Conservation (phyloP, 352 stramenopile species). For the Pythium oligandrum region DNA sequence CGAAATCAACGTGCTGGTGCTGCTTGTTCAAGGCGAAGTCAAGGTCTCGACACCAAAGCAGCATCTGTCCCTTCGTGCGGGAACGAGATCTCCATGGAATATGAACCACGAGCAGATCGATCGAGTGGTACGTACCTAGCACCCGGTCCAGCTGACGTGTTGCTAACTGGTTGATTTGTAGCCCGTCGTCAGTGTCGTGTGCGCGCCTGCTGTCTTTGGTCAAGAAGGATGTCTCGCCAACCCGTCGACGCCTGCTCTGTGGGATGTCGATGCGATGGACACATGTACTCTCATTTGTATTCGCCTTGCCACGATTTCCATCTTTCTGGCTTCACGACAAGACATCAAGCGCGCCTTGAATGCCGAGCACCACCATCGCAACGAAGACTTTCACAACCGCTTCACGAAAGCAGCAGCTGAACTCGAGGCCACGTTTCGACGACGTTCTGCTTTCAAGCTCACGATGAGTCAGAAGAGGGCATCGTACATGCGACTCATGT, state of each 20-base stretch:
- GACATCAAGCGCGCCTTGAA: constrained; percentile 47
- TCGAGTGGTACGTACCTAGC: too few species aligned
- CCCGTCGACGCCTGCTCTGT: constrained; percentile 29
- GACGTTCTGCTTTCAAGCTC: constrained; percentile 1
- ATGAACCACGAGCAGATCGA: too few species aligned
- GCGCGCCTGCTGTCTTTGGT: constrained; percentile 63
- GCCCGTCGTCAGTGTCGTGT: constrained; percentile 51
- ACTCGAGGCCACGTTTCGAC: background rate
- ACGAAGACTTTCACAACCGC: constrained; percentile 41
- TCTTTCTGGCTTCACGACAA: constrained; percentile 44
- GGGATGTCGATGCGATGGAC: constrained; percentile 58
- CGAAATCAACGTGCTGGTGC: constrained; percentile 51
- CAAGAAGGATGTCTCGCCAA: constrained; percentile 53
- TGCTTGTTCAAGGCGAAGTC: constrained; percentile 59
- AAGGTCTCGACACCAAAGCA: constrained; percentile 41
- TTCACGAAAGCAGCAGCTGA: constrained; percentile 18
- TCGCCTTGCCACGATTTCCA: constrained; percentile 48
- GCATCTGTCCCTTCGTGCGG: too few species aligned
- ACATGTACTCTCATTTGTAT: constrained; percentile 57
- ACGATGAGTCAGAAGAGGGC: constrained; percentile 8
- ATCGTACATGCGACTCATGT: constrained; percentile 13
- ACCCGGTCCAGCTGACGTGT: too few species aligned
- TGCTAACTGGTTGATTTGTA: constrained; percentile 5
- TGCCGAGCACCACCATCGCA: constrained; percentile 33
- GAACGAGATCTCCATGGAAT: too few species aligned